Conservation (phyloP, 1,284 basidiomycete genomes). For the Volvariella surrecta region DNA sequence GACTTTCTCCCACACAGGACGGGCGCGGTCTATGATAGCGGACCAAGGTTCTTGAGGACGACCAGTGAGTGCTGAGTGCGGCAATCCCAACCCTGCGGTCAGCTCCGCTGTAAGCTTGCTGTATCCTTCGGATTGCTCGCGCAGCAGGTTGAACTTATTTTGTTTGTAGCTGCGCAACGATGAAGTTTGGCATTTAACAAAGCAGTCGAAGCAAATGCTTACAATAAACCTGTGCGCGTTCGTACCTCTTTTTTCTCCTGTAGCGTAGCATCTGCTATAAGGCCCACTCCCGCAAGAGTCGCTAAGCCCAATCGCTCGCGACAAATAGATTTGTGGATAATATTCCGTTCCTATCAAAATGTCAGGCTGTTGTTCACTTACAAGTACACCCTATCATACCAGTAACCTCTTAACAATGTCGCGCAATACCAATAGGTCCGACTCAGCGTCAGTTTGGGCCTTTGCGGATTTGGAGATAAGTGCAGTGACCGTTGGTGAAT, state of each 20-base stretch:
- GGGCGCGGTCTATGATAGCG: constrained; percentile 55
- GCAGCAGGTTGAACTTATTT: constrained; percentile 95
- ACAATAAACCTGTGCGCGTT: constrained; percentile 74
- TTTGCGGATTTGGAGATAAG: constrained; percentile 30
- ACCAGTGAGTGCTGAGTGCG: constrained; percentile 55
- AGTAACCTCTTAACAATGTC: constrained; percentile 52
- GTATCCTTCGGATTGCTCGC: constrained; percentile 97
- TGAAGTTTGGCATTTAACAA: constrained; percentile 6
- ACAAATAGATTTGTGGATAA: constrained; percentile 52
- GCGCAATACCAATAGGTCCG: constrained; percentile 54
- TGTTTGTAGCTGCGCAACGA: constrained; percentile 76
- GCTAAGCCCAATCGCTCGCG: constrained; percentile 64
- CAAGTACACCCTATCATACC: constrained; percentile 3
- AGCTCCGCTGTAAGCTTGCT: constrained; percentile 86
- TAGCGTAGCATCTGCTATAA: constrained; percentile 52
- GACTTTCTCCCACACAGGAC: constrained; percentile 78
- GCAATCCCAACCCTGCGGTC: constrained; percentile 68
- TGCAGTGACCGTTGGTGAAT: constrained; percentile 15
- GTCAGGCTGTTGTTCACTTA: constrained; percentile 4
- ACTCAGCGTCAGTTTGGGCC: constrained; percentile 43
- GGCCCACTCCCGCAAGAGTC: constrained; percentile 49
- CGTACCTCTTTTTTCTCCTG: constrained; percentile 73
- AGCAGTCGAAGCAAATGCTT: constrained; percentile 22
- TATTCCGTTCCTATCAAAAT: constrained; percentile 34
- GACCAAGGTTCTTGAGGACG: constrained; percentile 50